These are phyloP conservation scores for Clonostachys rhizophaga DNA, from an alignment of 2,329 filamentous ascomycete genomes.

Conservation along the genomic window DNA sequence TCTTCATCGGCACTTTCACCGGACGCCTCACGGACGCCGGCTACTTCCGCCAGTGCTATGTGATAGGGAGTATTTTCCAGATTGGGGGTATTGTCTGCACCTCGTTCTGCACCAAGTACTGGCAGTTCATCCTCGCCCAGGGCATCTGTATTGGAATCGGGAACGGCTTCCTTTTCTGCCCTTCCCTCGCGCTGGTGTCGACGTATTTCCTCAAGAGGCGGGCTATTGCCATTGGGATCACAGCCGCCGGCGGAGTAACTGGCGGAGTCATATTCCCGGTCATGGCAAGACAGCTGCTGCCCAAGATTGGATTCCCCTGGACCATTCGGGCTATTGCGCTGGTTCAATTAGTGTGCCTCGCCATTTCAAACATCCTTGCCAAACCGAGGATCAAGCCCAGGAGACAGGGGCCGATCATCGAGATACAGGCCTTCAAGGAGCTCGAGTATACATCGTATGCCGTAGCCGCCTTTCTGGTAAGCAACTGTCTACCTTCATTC, in stretches of 20 bases:
- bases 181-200: constrained; percentile 58
- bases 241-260: constrained; percentile 54
- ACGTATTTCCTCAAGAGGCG: constrained; percentile 59
- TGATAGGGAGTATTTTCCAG: constrained; percentile 32
- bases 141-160: constrained; percentile 54
- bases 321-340: constrained; percentile 56
- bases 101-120: constrained; percentile 41
- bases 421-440: constrained; percentile 39
- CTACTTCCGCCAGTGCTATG: constrained; percentile 38
- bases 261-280: constrained; percentile 54
- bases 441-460: constrained; percentile 35
- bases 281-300: constrained; percentile 18
- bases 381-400: constrained; percentile 35
- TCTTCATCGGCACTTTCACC: constrained; percentile 48
- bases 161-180: constrained; percentile 59
- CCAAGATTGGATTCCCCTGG: constrained; percentile 36
- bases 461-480: constrained; percentile 19
- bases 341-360: constrained; percentile 41
- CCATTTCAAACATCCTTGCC: constrained; percentile 28
- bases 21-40: constrained; percentile 50
- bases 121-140: constrained; percentile 52
- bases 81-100: constrained; percentile 43
- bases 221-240: constrained; percentile 56
- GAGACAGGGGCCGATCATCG: constrained; percentile 31
- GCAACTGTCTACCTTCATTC: neutral